A percentile compares a stretch with the other conserved stretches of the same genome.
phyloP scores from a whole-genome alignment of 352 stramenopile species.

The Pythium myriotylum region DNA sequence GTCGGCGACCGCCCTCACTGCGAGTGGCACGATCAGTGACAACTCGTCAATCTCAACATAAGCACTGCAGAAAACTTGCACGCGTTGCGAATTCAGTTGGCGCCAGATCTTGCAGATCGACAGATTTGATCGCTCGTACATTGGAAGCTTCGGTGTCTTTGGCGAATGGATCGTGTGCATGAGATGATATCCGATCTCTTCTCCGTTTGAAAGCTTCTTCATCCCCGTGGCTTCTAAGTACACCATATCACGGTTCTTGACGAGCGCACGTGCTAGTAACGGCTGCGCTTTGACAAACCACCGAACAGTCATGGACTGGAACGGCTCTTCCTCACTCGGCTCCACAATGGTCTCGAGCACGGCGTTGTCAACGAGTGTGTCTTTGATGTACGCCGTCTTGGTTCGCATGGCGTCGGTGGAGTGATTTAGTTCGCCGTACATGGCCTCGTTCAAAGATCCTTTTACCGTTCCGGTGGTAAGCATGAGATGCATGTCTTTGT shows the following conservation, averaged over 20 bases:
- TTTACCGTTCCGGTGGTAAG: slow-evolving; percentile 39
- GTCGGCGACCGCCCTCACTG: slow-evolving; percentile 41
- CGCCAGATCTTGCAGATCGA: slow-evolving; percentile 55
- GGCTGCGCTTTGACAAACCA: slow-evolving; percentile 55
- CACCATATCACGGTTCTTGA: slow-evolving; percentile 52
- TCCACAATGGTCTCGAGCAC: slow-evolving; percentile 47
- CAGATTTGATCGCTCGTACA: slow-evolving; percentile 47
- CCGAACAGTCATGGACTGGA: slow-evolving; percentile 55
- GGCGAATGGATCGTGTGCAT: slow-evolving; percentile 59
- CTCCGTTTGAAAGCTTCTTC: slow-evolving; percentile 37
- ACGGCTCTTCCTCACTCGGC: slow-evolving; percentile 44
- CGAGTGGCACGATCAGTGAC: slow-evolving; percentile 31
- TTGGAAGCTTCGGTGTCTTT: slow-evolving; percentile 37
- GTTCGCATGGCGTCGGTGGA: slow-evolving; percentile 48
- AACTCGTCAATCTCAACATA: slow-evolving; percentile 3
- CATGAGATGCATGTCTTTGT: slow-evolving; percentile 17
- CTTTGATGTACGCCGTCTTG: slow-evolving; percentile 48
- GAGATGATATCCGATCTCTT: slow-evolving; percentile 58
- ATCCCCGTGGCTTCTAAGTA: slow-evolving; percentile 57
- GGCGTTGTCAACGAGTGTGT: slow-evolving; percentile 43
- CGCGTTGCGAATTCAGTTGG: slow-evolving; percentile 13
- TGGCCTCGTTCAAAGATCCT: slow-evolving; percentile 54
- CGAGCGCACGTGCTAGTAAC: slow-evolving; percentile 38
- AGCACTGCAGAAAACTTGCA: background rate
- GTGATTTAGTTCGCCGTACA: slow-evolving; percentile 53